These are phyloP conservation scores for Boletus subparvulus DNA, from an alignment of 768 basidiomycete genomes.

Conservation along the genomic window DNA sequence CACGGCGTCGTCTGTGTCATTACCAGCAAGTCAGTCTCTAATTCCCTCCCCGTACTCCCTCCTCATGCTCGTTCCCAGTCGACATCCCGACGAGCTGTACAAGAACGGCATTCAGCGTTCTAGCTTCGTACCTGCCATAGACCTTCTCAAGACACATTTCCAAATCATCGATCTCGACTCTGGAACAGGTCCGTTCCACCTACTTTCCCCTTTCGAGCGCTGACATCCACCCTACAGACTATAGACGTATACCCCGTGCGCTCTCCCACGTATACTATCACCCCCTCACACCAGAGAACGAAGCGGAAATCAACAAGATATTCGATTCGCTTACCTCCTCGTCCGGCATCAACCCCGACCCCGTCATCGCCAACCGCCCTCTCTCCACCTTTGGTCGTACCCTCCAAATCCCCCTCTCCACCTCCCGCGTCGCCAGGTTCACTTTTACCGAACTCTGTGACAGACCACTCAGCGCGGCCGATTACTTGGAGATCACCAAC, in stretches of 20 bases:
- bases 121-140: constrained; percentile 93
- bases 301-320: constrained; percentile 75
- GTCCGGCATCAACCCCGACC: constrained; percentile 36
- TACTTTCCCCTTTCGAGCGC: background rate
- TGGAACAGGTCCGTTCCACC: constrained; percentile 64
- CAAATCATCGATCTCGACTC: constrained; percentile 92
- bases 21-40: constrained; percentile 84
- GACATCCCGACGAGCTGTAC: constrained; percentile 95
- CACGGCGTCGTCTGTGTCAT: constrained; percentile 93
- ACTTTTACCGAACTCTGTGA: constrained; percentile 85
- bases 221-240: constrained; percentile 55
- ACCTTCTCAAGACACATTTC: constrained; percentile 84
- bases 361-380: constrained; percentile 57
- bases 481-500: constrained; percentile 92
- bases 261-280: constrained; percentile 93
- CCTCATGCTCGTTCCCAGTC: constrained; percentile 47
- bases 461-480: constrained; percentile 86
- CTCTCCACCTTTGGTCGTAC: constrained; percentile 91
- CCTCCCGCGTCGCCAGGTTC: constrained; percentile 80
- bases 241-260: constrained; percentile 89
- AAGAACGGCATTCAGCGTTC: constrained; percentile 97
- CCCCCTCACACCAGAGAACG: constrained; percentile 67
- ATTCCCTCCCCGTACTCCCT: background rate
- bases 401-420: constrained; percentile 76
- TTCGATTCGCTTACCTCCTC: constrained; percentile 71